phyloP scores from a whole-genome alignment of 129 eudicot species.

The Helianthus annuus region DNA sequence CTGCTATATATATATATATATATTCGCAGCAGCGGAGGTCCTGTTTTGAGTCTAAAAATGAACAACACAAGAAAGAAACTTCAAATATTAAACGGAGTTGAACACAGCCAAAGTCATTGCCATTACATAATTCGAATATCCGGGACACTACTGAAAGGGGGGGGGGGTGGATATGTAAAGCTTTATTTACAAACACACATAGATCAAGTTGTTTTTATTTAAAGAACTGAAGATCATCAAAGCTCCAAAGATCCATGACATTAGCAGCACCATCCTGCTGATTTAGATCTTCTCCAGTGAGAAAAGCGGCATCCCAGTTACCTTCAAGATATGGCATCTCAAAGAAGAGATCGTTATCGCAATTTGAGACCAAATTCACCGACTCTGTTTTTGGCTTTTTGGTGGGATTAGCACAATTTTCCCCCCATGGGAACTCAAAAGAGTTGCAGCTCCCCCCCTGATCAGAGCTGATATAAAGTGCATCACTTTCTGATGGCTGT shows the following conservation, averaged over 20 bases:
- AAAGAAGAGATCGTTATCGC: background rate
- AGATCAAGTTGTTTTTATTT: slow-evolving; percentile 17
- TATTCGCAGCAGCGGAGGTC: too few species aligned
- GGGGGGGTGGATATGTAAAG: background rate
- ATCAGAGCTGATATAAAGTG: slow-evolving; percentile 56
- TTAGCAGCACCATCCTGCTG: slow-evolving; percentile 50
- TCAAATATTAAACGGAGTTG: too few species aligned
- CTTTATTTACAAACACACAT: slow-evolving; percentile 61
- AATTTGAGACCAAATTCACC: slow-evolving; percentile 37
- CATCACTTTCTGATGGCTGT: background rate
- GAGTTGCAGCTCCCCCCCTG: slow-evolving; percentile 61
- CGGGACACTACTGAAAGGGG: slow-evolving; percentile 10
- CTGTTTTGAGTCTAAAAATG: too few species aligned
- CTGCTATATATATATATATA: too few species aligned
- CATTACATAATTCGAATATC: slow-evolving; percentile 26
- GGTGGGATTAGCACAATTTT: slow-evolving; percentile 24
- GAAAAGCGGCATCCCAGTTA: slow-evolving; percentile 74
- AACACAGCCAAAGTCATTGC: too few species aligned
- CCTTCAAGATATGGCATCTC: slow-evolving; percentile 39
- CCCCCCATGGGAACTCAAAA: slow-evolving; percentile 43
- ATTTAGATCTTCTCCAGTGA: slow-evolving; percentile 41
- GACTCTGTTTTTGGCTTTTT: slow-evolving; percentile 63
- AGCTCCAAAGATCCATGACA: slow-evolving; percentile 77
- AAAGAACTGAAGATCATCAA: slow-evolving; percentile 60
- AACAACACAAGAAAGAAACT: too few species aligned